These are phyloP conservation scores for Erysimum pusillum DNA, from an alignment of 441 rosid species.

Conservation along the genomic window DNA sequence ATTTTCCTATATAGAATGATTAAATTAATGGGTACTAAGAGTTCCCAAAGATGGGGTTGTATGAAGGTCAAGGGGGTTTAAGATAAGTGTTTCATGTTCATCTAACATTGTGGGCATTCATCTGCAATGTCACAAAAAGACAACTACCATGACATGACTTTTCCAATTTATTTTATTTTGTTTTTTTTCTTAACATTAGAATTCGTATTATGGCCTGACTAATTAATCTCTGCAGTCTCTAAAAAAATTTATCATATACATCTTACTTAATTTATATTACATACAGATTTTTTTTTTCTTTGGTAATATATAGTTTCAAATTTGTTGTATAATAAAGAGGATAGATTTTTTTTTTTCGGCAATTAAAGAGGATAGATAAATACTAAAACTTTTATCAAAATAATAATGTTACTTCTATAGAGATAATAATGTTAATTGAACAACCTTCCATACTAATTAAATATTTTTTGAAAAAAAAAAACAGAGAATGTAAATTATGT, in stretches of 20 bases:
- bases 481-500: neutral
- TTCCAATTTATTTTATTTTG: constrained; percentile 13
- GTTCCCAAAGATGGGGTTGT: constrained; percentile 35
- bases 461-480: neutral
- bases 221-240: neutral
- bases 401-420: neutral
- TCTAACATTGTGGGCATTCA: constrained; percentile 77
- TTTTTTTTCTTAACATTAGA: neutral
- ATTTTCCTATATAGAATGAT: too few relatives aligned
- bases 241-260: constrained; percentile 17
- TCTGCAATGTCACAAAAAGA: constrained; percentile 57
- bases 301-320: neutral
- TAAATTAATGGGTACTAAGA: neutral
- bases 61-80: constrained; percentile 27
- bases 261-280: neutral
- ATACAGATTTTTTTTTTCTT: too few relatives aligned
- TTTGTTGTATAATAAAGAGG: neutral
- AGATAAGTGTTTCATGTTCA: constrained; percentile 58
- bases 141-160: constrained; percentile 65
- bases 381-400: neutral
- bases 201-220: constrained; percentile 3
- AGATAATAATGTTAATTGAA: neutral
- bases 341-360: too few relatives aligned
- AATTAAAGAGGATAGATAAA: too few relatives aligned
- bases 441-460: neutral